phyloP scores from a whole-genome alignment of 1,284 basidiomycete species.

The Cutaneotrichosporon arboriforme region DNA sequence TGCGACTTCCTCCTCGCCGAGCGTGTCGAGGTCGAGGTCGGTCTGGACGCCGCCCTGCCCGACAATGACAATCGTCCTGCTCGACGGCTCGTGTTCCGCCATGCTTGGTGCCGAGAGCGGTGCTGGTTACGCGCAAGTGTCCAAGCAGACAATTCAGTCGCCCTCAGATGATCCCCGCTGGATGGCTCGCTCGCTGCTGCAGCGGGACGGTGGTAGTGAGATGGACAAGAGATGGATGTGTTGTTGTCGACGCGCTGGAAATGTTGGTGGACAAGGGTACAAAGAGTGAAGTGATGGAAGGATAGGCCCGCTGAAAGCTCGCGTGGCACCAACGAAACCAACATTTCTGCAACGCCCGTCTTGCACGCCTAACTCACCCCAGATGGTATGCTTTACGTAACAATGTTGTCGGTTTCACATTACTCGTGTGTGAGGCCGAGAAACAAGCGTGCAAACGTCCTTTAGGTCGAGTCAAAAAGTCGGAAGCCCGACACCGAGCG shows the following conservation, averaged over 20 bases:
- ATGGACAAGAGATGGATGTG: not conserved
- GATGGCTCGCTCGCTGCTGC: not conserved
- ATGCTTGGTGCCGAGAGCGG: conserved; percentile 11
- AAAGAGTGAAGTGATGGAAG: no score
- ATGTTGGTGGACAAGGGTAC: not conserved
- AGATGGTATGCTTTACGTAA: no score
- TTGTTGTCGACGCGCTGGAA: conserved; percentile 2
- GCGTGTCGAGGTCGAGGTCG: conserved; percentile 47
- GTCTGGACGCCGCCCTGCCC: conserved; percentile 42
- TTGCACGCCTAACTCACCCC: no score
- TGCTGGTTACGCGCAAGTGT: not conserved
- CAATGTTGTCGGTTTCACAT: not conserved
- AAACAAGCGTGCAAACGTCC: no score
- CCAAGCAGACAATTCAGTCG: not conserved
- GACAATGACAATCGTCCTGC: conserved; percentile 27
- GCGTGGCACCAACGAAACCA: no score
- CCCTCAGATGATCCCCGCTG: not conserved
- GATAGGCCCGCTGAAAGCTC: not conserved
- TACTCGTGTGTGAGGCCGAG: not conserved
- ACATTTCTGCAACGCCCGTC: no score
- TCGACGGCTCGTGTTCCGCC: conserved; percentile 16
- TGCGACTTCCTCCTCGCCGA: conserved; percentile 39
- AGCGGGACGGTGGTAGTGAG: not conserved
- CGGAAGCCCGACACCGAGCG: not conserved
- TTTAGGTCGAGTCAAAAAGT: conserved; percentile 1